These are phyloP conservation scores for Grosmannia serpens DNA, from an alignment of 2,329 filamentous ascomycete genomes.

Conservation along the genomic window DNA sequence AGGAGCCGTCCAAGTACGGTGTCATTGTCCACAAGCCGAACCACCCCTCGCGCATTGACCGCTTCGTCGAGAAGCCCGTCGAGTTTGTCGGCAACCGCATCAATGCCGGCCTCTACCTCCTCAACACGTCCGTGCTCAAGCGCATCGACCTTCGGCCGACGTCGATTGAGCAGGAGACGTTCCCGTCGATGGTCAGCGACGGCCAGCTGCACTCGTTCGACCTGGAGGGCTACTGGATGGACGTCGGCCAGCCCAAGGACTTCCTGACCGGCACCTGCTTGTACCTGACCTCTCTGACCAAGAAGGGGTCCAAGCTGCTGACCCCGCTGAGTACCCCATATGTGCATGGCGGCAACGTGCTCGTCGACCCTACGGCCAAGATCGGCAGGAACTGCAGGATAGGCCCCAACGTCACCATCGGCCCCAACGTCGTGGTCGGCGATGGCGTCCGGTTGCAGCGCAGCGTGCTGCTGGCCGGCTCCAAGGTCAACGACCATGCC, in stretches of 20 bases:
- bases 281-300: slow-evolving; percentile 84
- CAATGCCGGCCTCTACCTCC: slow-evolving; percentile 96
- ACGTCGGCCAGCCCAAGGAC: slow-evolving; percentile 96
- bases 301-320: slow-evolving; percentile 79
- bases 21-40: slow-evolving; percentile 95
- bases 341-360: slow-evolving; percentile 86
- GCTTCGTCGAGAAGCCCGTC: slow-evolving; percentile 98
- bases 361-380: slow-evolving; percentile 88
- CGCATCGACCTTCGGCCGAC: slow-evolving; percentile 94
- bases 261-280: slow-evolving; percentile 94
- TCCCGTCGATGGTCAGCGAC: slow-evolving; percentile 85
- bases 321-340: slow-evolving; percentile 62
- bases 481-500: slow-evolving; percentile 96
- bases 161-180: slow-evolving; percentile 97
- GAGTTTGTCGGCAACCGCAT: slow-evolving; percentile 98
- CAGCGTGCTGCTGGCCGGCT: slow-evolving; percentile 77
- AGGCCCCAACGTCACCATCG: slow-evolving; percentile 92
- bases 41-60: slow-evolving; percentile 85
- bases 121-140: slow-evolving; percentile 81
- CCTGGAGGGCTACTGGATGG: slow-evolving; percentile 98
- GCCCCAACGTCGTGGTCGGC: slow-evolving; percentile 81
- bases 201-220: slow-evolving; percentile 92
- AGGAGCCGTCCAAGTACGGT: slow-evolving; percentile 98
- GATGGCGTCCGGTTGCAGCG: slow-evolving; percentile 91
- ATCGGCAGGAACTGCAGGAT: slow-evolving; percentile 98